Percentiles rank a stretch among this genome's conserved stretches.
Evolutionary conservation across 2,329 filamentous ascomycete genomes (phyloP).

Genomic region (Pseudogymnoascus sp.): DNA sequence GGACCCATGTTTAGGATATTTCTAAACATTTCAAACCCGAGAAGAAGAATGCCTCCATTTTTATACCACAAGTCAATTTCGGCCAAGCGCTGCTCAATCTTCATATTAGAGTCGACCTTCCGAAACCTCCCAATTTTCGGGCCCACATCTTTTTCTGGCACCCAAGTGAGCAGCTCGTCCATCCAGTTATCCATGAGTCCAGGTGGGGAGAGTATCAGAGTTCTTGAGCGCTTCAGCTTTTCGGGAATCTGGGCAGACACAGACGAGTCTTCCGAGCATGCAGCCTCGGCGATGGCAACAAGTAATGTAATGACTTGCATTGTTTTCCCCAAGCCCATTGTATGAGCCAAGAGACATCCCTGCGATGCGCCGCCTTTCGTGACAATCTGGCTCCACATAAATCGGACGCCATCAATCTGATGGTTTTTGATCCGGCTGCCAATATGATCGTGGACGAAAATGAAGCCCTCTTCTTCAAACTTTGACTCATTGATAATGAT

Average conservation of each 20-base stretch:
- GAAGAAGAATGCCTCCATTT: slow-evolving; percentile 62
- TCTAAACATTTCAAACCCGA: slow-evolving; percentile 66
- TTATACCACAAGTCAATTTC: slow-evolving; percentile 51
- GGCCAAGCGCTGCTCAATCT: slow-evolving; percentile 31
- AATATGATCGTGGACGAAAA: slow-evolving; percentile 58
- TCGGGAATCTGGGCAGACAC: slow-evolving; percentile 60
- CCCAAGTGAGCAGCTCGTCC: slow-evolving; percentile 68
- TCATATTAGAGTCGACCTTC: slow-evolving; percentile 41
- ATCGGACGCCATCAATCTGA: slow-evolving; percentile 72
- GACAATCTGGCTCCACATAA: slow-evolving; percentile 81
- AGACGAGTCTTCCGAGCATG: slow-evolving; percentile 45
- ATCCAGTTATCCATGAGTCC: slow-evolving; percentile 73
- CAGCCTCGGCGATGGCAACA: slow-evolving; percentile 60
- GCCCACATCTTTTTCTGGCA: slow-evolving; percentile 35
- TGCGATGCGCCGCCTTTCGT: slow-evolving; percentile 41
- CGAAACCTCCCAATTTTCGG: slow-evolving; percentile 43
- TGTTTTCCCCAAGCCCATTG: slow-evolving; percentile 88
- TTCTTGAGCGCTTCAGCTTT: slow-evolving; percentile 51
- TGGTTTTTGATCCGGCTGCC: slow-evolving; percentile 63
- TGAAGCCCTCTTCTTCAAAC: slow-evolving; percentile 47
- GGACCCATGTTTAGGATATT: slow-evolving; percentile 29
- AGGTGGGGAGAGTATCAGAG: slow-evolving; percentile 68
- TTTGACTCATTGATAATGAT: slow-evolving; percentile 62
- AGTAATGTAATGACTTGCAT: slow-evolving; percentile 87
- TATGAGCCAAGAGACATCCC: slow-evolving; percentile 77